phyloP scores from a whole-genome alignment of 208 protist species.

The Leishmania martiniquensis region DNA sequence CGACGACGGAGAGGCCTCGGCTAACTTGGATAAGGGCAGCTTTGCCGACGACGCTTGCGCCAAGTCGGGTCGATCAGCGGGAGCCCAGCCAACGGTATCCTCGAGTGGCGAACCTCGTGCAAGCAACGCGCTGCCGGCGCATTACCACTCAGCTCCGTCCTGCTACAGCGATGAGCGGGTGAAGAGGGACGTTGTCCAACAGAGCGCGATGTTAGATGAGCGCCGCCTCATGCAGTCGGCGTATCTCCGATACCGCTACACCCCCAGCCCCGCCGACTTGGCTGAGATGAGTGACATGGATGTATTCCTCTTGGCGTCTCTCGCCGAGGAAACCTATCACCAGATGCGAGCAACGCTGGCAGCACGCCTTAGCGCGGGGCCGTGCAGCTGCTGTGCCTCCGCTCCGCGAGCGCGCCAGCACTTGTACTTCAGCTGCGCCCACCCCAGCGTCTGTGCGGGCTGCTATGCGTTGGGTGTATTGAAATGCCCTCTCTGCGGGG shows the following conservation, averaged over 20 bases:
- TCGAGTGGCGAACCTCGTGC: neutral
- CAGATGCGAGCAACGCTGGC: conserved; percentile 45
- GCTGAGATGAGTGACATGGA: conserved; percentile 78
- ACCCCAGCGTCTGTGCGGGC: conserved; percentile 42
- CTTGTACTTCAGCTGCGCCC: conserved; percentile 39
- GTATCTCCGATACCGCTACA: conserved; percentile 57
- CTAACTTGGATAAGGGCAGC: neutral
- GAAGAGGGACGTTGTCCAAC: neutral
- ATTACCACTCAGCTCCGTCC: too few relatives aligned
- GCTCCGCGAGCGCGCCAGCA: neutral
- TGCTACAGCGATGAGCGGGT: neutral
- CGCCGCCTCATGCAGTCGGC: conserved; percentile 46
- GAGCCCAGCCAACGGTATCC: neutral
- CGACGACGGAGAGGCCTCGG: neutral
- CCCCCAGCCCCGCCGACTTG: conserved; percentile 65
- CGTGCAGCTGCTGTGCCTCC: conserved; percentile 42
- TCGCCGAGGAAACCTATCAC: conserved; percentile 34
- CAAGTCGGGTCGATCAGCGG: neutral
- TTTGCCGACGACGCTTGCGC: neutral
- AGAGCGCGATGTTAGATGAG: conserved; percentile 28
- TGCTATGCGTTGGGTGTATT: conserved; percentile 30
- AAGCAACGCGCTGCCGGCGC: neutral
- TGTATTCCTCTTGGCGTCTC: conserved; percentile 51
- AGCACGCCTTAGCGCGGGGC: conserved; percentile 44
- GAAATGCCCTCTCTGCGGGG: conserved; percentile 66